Evolutionary conservation across 1,139 yeast genomes (phyloP).

Genomic region (Geotrichum aggregatum): DNA sequence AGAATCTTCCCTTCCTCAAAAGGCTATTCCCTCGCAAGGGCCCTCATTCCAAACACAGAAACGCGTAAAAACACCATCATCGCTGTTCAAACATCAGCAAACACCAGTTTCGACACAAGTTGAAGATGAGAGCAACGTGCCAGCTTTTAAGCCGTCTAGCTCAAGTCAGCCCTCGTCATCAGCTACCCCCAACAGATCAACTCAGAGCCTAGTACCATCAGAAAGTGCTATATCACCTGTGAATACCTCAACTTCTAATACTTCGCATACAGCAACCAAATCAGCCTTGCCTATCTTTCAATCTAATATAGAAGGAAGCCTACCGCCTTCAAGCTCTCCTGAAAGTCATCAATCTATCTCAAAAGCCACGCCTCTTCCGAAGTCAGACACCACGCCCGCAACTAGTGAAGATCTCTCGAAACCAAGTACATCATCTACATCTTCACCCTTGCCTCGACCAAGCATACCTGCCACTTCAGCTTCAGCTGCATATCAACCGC

Average conservation of each 20-base stretch:
- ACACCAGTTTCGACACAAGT: background rate
- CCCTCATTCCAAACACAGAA: constrained; percentile 1
- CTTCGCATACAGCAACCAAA: no score
- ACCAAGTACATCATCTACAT: background rate
- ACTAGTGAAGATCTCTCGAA: background rate
- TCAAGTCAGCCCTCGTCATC: background rate
- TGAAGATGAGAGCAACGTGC: background rate
- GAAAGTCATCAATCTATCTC: background rate
- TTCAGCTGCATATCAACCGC: background rate
- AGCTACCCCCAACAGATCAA: background rate
- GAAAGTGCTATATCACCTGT: background rate
- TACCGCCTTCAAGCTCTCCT: background rate
- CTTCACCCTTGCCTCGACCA: background rate
- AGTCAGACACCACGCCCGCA: background rate
- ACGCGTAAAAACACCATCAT: constrained; percentile 4
- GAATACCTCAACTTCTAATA: background rate
- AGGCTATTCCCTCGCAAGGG: background rate
- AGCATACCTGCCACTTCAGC: background rate
- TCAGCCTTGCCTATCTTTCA: no score
- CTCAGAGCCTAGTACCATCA: background rate
- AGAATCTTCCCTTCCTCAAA: constrained; percentile 29
- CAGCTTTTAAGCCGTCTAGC: no score
- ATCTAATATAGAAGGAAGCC: no score
- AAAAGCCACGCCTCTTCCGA: background rate
- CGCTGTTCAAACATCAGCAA: constrained; percentile 9